Percentiles rank a stretch among this genome's conserved stretches.
These are phyloP conservation scores for Eleusine coracana DNA, from an alignment of 176 grass and related monocot genomes.

Conservation along the genomic window DNA sequence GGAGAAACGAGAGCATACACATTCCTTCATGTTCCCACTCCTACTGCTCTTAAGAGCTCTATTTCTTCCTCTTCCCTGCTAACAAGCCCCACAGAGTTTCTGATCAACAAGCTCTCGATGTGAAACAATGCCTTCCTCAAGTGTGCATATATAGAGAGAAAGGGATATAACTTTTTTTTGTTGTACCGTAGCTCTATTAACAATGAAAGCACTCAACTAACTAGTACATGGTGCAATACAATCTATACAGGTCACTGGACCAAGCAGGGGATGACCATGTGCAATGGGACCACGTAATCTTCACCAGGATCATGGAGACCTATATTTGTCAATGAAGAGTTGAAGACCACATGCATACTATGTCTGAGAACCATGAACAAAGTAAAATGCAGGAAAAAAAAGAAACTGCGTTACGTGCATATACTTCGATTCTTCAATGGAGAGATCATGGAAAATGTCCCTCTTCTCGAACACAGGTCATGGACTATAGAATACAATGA, in stretches of 20 bases:
- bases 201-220: background rate
- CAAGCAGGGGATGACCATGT: background rate
- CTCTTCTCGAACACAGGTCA: background rate
- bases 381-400: background rate
- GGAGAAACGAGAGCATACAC: background rate
- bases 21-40: conserved; percentile 41
- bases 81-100: background rate
- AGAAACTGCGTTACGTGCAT: background rate
- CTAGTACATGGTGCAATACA: background rate
- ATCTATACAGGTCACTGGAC: background rate
- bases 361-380: background rate
- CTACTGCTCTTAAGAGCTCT: conserved; percentile 33
- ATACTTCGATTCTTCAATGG: background rate
- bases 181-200: background rate
- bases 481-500: background rate
- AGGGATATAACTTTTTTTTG: background rate
- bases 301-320: background rate
- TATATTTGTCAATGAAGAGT: background rate
- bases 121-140: background rate
- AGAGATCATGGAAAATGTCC: background rate
- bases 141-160: background rate
- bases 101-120: background rate
- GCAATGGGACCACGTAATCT: background rate
- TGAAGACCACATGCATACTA: background rate
- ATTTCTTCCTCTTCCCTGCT: conserved; percentile 45